Evolutionary conservation across 768 basidiomycete genomes (phyloP).

Genomic region (Termitomyces eurrhizus): DNA sequence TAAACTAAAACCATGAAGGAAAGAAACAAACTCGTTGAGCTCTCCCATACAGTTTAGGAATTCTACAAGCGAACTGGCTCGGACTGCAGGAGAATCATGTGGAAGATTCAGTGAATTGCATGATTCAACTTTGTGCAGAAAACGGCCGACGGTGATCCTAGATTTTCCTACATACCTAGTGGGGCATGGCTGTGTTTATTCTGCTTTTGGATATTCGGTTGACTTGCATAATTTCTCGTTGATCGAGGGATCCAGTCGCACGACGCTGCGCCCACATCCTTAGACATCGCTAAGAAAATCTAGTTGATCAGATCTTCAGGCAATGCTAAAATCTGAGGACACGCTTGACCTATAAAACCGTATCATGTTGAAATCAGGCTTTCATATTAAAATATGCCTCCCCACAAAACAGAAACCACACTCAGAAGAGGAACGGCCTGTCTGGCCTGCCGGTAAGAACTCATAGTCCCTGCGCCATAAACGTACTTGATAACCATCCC

Average conservation of each 20-base stretch:
- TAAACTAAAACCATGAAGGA: not conserved
- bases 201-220: conserved; percentile 10
- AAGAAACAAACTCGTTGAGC: not conserved
- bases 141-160: not conserved
- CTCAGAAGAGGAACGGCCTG: conserved; percentile 41
- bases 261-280: not conserved
- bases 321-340: not conserved
- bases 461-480: not conserved
- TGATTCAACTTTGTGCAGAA: not conserved
- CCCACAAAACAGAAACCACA: conserved; percentile 18
- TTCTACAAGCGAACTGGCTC: not conserved
- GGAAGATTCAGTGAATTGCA: not conserved
- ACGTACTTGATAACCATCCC: not conserved
- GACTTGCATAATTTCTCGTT: conserved; percentile 6
- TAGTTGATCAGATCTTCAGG: conserved; percentile 7
- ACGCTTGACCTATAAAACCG: conserved; percentile 6
- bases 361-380: not conserved
- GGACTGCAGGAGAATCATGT: not conserved
- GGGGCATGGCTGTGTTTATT: not conserved
- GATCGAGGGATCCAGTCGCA: conserved; percentile 1
- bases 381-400: conserved; percentile 12
- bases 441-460: conserved; percentile 39
- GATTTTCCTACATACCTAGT: not conserved
- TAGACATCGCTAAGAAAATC: conserved; percentile 1
- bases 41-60: not conserved